Base-by-base conservation (phyloP, 441 rosid genomes). In the Geranium incanum region DNA sequence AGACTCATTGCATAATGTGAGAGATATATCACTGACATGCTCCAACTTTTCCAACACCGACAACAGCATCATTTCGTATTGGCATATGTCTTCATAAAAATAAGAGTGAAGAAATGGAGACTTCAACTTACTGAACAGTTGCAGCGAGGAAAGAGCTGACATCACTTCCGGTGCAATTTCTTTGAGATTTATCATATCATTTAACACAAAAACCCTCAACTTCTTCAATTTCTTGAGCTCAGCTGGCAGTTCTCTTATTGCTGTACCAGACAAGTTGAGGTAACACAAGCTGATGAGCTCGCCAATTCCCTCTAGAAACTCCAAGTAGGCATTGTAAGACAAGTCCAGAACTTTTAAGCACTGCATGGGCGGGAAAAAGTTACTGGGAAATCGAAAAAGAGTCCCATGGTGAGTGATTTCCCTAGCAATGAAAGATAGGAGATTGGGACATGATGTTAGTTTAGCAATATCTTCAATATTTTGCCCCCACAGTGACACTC, bases 241-340 rank as follows among this genome's bases (percentile, higher is more conserved):
- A 4, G 4, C 4, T 3, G 78, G 71, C 23, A 69, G 65, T 5
- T 13, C 6, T 2, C 0, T 0, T 60, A 64, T 36, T 13, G 16
- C 8, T 19, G 77, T 67, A 28, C 39, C 21, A 0, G 78, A 77
- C n/a, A 77, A 52, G 71, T 81, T 81, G n/a, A 81, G 76, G 33
- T 71, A 72, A 11, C n/a, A 67, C 68, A 81, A 67, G 33, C 11
- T 48, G 3, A 16, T 23, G 39, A 60, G 8, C 0, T 6, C 45
- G 55, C 78, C 72, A 57, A 75, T 73, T 5, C 43, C 72, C 43
- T 1, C 13, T 5, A 76, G 74, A 2, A 74, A 11, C 6, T 60
- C 9, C 16, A 81, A 60, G 12, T 12, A 4, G 5, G 6, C 13
- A 76, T 75, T 78, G 33, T 36, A 68, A 7, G 70, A 70, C 71